Conservation (phyloP, 208 protist species). For the Trypanosoma avium region DNA sequence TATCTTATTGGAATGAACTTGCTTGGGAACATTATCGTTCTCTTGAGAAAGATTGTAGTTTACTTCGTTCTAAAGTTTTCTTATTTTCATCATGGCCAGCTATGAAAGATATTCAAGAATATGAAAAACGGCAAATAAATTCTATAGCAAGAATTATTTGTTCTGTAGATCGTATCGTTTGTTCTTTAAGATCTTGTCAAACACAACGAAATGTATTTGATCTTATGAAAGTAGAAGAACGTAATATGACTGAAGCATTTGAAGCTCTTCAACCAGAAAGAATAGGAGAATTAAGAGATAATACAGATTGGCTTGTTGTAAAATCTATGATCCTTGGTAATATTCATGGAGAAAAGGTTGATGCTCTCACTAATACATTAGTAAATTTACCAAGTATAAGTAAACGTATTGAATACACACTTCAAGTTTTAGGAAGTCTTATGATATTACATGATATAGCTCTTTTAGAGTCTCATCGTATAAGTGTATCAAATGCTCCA, state of each 20-base stretch:
- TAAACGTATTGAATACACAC: slow-evolving; percentile 39
- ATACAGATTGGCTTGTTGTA: slow-evolving; percentile 73
- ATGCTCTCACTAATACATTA: slow-evolving; percentile 47
- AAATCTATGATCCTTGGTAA: slow-evolving; percentile 70
- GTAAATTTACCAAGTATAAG: slow-evolving; percentile 42
- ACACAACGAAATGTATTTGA: slow-evolving; percentile 75
- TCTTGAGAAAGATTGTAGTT: slow-evolving; percentile 64
- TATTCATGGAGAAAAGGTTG: slow-evolving; percentile 63
- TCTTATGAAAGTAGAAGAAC: slow-evolving; percentile 45
- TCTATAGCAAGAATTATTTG: slow-evolving; percentile 56
- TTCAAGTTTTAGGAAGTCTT: slow-evolving; percentile 51
- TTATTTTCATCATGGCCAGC: slow-evolving; percentile 76
- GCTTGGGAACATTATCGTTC: slow-evolving; percentile 57
- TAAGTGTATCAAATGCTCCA: slow-evolving; percentile 24
- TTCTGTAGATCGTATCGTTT: slow-evolving; percentile 40
- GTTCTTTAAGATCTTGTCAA: slow-evolving; percentile 62
- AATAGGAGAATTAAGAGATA: slow-evolving; percentile 49
- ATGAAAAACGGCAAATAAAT: slow-evolving; percentile 56
- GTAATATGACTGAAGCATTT: slow-evolving; percentile 27
- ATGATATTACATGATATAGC: slow-evolving; percentile 75
- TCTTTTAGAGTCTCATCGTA: slow-evolving; percentile 40
- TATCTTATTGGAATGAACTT: slow-evolving; percentile 50
- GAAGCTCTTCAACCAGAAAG: slow-evolving; percentile 16
- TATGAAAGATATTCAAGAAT: slow-evolving; percentile 78
- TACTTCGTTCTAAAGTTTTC: slow-evolving; percentile 83